Base-by-base conservation (phyloP, 441 rosid genomes). In the Dalechampia spathulata region DNA sequence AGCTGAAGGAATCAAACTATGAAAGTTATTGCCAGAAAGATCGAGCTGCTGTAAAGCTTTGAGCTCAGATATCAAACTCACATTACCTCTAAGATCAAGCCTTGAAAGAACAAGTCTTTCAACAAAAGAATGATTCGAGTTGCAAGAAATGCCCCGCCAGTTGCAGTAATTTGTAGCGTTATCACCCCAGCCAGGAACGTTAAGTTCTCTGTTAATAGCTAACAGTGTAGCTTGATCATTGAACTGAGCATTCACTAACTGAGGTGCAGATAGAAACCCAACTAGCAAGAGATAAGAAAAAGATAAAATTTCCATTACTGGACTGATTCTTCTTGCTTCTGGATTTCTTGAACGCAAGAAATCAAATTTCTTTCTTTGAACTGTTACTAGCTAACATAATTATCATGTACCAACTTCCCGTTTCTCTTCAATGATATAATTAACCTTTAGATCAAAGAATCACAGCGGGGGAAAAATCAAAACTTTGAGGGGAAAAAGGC, bases 71-170 rank as follows among this genome's bases (percentile, higher is more conserved):
- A 86, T 65, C 51, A 77, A 43, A 71, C 79, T 66, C 51, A 76
- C 62, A 66, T 88, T 84, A 84, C 96, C 98, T 79, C 74, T 62
- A 70, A 91, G 98, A 57, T 72, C 75, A 69, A 73, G 91, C 70
- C 78, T 70, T 44, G 99, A 82, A 72, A 92, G 92, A 65, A 80
- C 68, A 69, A 91, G 86, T 64, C 62, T 66, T 57, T 81, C 92
- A 36, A 92, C 90, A 55, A 79, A 67, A 0, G 94, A 82, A 63
- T 73, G 82, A 55, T 82, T 79, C 56, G 58, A 72, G 60, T 70
- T 77, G 67, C 98, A 92, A 58, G 34, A 47, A 60, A 92, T 62
- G 65, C 96, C 90, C 30, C 47, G 73, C 98, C 98, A 92, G 47
- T 60, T 71, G 78, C 98, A 92, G 74, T 73, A 88, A 50, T 72